These are phyloP conservation scores for Sugiyamaella mastotermitis DNA, from an alignment of 805 yeast genomes.

Conservation along the genomic window DNA sequence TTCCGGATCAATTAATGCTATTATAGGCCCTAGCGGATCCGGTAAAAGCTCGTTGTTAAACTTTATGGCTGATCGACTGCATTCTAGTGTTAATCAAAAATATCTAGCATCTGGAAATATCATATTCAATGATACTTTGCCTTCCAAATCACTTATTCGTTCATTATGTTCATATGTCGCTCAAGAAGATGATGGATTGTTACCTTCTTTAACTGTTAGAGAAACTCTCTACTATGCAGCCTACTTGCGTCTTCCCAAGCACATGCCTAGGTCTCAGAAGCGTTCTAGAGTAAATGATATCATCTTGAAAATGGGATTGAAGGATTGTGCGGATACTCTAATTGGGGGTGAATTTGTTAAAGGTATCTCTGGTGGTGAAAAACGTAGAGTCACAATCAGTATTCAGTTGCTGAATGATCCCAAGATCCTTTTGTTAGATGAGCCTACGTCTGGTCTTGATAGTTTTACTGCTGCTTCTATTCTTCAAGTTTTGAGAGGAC, in stretches of 20 bases:
- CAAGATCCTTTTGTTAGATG: constrained; percentile 67
- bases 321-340: constrained; percentile 70
- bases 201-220: constrained; percentile 66
- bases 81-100: constrained; percentile 30
- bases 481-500: constrained; percentile 48
- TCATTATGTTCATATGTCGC: constrained; percentile 67
- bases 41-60: constrained; percentile 70
- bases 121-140: constrained; percentile 36
- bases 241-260: constrained; percentile 49
- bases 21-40: constrained; percentile 78
- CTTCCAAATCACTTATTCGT: constrained; percentile 33
- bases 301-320: constrained; percentile 62
- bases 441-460: constrained; percentile 87
- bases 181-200: constrained; percentile 70
- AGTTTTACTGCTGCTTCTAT: constrained; percentile 71
- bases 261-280: constrained; percentile 38
- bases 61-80: constrained; percentile 53
- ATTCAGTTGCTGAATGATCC: constrained; percentile 71
- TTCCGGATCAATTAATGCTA: constrained; percentile 57
- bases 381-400: constrained; percentile 76
- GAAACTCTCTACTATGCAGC: constrained; percentile 77
- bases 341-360: constrained; percentile 55
- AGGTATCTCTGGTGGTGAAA: constrained; percentile 76
- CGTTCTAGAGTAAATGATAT: constrained; percentile 44
- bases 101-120: constrained; percentile 38